Evolutionary conservation across 2,329 filamentous ascomycete genomes (phyloP).

Genomic region (Epicoccum sorghinum): DNA sequence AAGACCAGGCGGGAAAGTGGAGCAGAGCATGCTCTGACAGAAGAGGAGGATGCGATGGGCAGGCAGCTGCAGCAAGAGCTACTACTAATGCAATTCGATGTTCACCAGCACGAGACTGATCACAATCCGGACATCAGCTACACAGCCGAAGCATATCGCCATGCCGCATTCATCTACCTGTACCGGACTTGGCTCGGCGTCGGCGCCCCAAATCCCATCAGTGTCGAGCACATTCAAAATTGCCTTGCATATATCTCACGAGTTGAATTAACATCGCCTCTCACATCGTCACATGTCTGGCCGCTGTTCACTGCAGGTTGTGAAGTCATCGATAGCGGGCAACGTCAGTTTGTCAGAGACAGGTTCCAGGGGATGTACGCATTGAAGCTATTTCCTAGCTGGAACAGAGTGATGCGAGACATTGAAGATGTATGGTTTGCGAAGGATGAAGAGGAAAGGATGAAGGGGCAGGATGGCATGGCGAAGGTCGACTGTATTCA

Average conservation of each 20-base stretch:
- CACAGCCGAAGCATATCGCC: conserved; percentile 39
- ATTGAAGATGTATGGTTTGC: conserved; percentile 38
- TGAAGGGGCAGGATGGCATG: conserved; percentile 32
- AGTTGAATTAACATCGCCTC: conserved; percentile 27
- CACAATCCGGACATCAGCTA: conserved; percentile 21
- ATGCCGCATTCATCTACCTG: conserved; percentile 43
- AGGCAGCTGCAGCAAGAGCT: conserved; percentile 27
- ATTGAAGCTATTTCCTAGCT: conserved; percentile 31
- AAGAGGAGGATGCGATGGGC: conserved; percentile 27
- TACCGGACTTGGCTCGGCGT: conserved; percentile 42
- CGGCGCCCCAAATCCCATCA: conserved; percentile 39
- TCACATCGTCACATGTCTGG: conserved; percentile 40
- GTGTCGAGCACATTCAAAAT: conserved; percentile 33
- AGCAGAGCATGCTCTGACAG: conserved; percentile 16
- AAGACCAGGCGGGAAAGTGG: conserved; percentile 18
- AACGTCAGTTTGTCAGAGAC: conserved; percentile 35
- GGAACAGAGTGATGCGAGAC: conserved; percentile 35
- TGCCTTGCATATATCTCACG: conserved; percentile 28
- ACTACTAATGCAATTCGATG: conserved; percentile 23
- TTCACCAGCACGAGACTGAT: conserved; percentile 6
- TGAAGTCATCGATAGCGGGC: conserved; percentile 27
- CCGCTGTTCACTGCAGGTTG: conserved; percentile 42
- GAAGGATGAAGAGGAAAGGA: conserved; percentile 34
- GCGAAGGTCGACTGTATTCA: conserved; percentile 41
- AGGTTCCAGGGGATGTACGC: conserved; percentile 34